Evolutionary conservation across 2,329 filamentous ascomycete genomes (phyloP), one percentile per base, ranked within the genome.

Genomic region (Pseudocercospora fuligena): DNA sequence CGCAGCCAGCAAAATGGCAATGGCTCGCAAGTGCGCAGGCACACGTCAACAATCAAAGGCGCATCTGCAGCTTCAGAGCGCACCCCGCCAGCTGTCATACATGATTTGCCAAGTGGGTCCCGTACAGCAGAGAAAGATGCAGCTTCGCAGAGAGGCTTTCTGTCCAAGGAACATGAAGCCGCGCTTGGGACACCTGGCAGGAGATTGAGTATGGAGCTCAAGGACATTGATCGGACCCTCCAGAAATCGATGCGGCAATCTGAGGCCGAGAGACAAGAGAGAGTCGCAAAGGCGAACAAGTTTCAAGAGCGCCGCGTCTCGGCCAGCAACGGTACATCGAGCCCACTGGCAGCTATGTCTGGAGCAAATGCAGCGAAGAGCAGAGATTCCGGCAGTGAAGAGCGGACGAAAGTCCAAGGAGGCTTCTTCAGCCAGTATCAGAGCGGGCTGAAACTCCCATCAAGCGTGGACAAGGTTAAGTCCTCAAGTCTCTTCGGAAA

Each of bases 81-180:
- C 5, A 16, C 40, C 7, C n/a, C 16, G 2, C 40, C 40, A n/a
- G 40, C 40, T 43, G 16, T 16, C 16, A 43, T 1, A 40, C 16
- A 40, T 40, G 36, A 14, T 19, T 16, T 19, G 40, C 6, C 40
- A 19, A 43, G 40, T 43, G 16, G 40, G 8, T 8, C 40, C 12
- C 49, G 25, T n/a, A 23, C 8, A 21, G 25, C 47, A 16, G 19
- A 53, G 25, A 27, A 27, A 53, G 21, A 25, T 53, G 14, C 21
- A 43, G 29, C 16, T 23, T 58, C 56, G 14, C 12, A n/a, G 5
- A 36, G 33, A 19, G 31, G 19, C 5, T 33, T 57, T 14, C 40
- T 66, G 21, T 51, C 65, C 23, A 40, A 61, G 29, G 49, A 64
- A 31, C 47, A 27, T 36, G 58, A 58, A 51, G 59, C 58, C 29